Evolutionary conservation across 1,284 basidiomycete genomes (phyloP), one percentile per base, ranked within the genome.

Genomic region (Phellinidium pouzarii): DNA sequence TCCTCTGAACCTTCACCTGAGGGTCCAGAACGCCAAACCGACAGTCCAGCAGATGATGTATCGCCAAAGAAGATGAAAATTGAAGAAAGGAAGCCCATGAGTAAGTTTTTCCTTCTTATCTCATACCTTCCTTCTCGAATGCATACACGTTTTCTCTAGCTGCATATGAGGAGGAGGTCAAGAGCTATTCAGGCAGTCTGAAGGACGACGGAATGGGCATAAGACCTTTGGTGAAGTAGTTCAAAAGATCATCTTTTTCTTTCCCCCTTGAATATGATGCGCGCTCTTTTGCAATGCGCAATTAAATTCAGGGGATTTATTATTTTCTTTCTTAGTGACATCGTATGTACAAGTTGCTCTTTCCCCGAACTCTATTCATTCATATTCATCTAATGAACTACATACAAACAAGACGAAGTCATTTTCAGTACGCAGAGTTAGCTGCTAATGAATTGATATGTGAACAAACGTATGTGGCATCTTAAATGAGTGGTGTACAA

Each of bases 181-280:
- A 69, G 57, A 66, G 59, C 52, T 71, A 71, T 41, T 60, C 66
- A 7, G 50, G 64, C 50, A 68, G 65, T 55, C 62, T 72, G 53
- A 72, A 72, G 57, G 72, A 72, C 48, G 58, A 65, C 29, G 71
- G 71, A 23, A 69, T 64, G 6, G 67, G 73, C 34, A 63, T 72
- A 27, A 58, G 70, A 42, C 67, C 71, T 14, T 64, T 71, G 26
- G 66, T 71, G 53, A 73, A 73, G 59, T 74, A 61, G 53, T 53
- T 41, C 19, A 49, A 49, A n/a, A 38, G 19, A 38, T 14, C 25
- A 19, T 26, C 11, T 48, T 38, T 38, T 20, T 36, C 23, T 42
- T 42, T 37, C 38, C 27, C 38, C 7, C 38, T 40, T 31, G n/a
- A n/a, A n/a, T n/a, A n/a, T n/a, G n/a, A n/a, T n/a, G n/a, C n/a